Conservation (phyloP, 129 eudicot species). For the Mikania micrantha region DNA sequence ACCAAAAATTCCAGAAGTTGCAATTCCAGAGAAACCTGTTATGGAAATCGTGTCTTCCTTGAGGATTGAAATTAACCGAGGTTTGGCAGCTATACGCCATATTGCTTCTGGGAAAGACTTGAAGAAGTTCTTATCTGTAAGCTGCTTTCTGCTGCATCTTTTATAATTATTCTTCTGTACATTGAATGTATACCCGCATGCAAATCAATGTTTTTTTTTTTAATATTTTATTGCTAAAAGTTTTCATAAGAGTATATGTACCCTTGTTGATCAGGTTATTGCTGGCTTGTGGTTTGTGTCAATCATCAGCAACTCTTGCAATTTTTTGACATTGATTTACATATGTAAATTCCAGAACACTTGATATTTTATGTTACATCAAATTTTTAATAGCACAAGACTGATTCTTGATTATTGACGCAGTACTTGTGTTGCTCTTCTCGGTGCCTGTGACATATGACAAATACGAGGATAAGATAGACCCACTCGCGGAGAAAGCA, state of each 20-base stretch:
- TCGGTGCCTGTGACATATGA: conserved; percentile 76
- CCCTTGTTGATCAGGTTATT: conserved; percentile 46
- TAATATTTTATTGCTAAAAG: neutral
- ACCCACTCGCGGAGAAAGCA: conserved; percentile 75
- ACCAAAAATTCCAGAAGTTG: conserved; percentile 72
- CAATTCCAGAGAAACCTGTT: conserved; percentile 67
- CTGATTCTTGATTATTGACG: conserved; percentile 9
- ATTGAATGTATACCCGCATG: neutral
- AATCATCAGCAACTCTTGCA: conserved; percentile 57
- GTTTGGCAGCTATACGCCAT: conserved; percentile 44
- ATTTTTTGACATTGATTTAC: conserved; percentile 80
- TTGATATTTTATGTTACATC: conserved; percentile 23
- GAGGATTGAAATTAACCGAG: conserved; percentile 57
- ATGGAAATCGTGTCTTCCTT: conserved; percentile 46
- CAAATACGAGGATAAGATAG: conserved; percentile 79
- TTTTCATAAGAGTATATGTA: neutral
- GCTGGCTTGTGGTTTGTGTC: conserved; percentile 88
- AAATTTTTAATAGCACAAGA: conserved; percentile 18
- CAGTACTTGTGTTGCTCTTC: conserved; percentile 57
- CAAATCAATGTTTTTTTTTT: neutral
- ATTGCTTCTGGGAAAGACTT: conserved; percentile 79
- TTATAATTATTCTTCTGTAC: neutral
- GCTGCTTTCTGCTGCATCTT: conserved; percentile 10
- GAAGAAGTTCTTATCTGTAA: conserved; percentile 72
- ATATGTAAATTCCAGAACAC: conserved; percentile 37